Base-by-base conservation (phyloP, 805 yeast genomes). In the Yarrowia hollandica region DNA sequence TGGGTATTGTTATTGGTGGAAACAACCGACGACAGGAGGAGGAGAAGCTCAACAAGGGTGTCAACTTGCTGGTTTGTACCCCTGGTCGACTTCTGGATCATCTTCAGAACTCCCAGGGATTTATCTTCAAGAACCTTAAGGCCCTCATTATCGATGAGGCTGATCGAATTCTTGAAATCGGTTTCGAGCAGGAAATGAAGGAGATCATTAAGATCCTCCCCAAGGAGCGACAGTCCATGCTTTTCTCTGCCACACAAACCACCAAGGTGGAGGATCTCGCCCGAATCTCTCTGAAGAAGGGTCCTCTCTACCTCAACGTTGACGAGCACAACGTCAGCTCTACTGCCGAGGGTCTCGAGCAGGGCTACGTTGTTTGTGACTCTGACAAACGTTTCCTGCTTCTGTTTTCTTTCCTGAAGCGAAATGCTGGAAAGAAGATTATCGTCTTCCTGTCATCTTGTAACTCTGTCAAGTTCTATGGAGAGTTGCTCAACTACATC, bases 171-270 rank as follows among this genome's bases (percentile, higher is more conserved):
- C 78, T 94, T 70, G 99, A 95, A 73, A 90, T 91, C 68, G 99
- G 99, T 63, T 94, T 94, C 76, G 99, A 94, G 77, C 98, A 95
- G 66, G 99, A 94, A 77, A 94, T 94, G 98, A 87, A 82, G 72
- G 98, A 94, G 74, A 94, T 94, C 69, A 89, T 94, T 69, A 89
- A 86, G 74, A 89, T 95, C 63, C 77, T 94, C 68, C 99, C 99
- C 42, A 86, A 83, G 62, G 92, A 90, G 65, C 86, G 99, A 75
- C 99, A 94, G 74, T 81, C 96, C 37, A 92, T 94, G 98, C 77
- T 94, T 64, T 94, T 94, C 71, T 92, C 98, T n/a, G 99, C 99
- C 48, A 94, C 99, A 1, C 99, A 94, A 74, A 94, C 99, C 26
- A 94, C 98, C 37, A 94, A 95, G 75, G 99, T 94, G 64, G 98